Conservation (phyloP, 2,329 filamentous ascomycete species). For the Fusarium paranaense region DNA sequence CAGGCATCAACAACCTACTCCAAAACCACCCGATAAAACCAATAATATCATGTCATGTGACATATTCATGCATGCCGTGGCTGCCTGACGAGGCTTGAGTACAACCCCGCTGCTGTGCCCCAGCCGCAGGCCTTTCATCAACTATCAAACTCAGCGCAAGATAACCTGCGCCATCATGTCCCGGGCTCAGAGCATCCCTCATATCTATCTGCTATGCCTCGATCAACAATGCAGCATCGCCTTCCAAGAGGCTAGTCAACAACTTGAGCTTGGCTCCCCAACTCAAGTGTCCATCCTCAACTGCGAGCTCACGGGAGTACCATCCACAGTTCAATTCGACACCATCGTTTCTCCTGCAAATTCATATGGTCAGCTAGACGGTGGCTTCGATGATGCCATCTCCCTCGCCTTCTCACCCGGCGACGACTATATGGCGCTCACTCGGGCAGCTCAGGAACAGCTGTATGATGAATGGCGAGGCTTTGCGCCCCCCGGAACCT, state of each 20-base stretch:
- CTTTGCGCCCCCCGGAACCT: constrained; percentile 62
- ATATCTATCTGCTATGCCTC: not conserved
- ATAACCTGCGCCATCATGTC: not conserved
- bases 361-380: constrained; percentile 65
- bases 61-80: not conserved
- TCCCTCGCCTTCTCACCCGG: constrained; percentile 59
- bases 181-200: not conserved
- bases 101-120: not conserved
- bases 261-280: constrained; percentile 45
- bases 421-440: constrained; percentile 60
- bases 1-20: not conserved
- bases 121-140: not conserved
- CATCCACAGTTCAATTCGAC: constrained; percentile 55
- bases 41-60: not conserved
- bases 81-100: not conserved
- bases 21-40: not conserved
- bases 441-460: constrained; percentile 54
- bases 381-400: constrained; percentile 66
- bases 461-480: constrained; percentile 61
- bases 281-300: constrained; percentile 53
- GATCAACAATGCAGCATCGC: not conserved
- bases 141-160: not conserved
- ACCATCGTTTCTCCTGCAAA: constrained; percentile 65
- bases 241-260: constrained; percentile 43
- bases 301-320: constrained; percentile 52